phyloP scores from a whole-genome alignment of 768 basidiomycete species.

The Lactarius hatsudake region DNA sequence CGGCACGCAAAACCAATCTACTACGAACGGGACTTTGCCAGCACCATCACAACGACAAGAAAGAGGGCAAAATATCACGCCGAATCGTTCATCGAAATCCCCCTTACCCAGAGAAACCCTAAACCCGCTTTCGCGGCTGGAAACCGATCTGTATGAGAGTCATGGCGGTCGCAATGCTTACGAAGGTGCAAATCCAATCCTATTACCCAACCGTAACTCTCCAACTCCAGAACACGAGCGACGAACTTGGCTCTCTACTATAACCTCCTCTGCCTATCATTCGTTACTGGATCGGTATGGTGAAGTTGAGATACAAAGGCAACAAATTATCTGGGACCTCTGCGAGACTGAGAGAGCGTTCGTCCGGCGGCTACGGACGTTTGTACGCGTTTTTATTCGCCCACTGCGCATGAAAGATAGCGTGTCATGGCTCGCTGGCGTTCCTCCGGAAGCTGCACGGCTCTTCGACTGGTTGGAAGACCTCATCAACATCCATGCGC shows the following conservation, averaged over 20 bases:
- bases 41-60: constrained; percentile 2
- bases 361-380: constrained; percentile 59
- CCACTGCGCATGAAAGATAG: constrained; percentile 73
- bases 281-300: constrained; percentile 43
- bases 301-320: constrained; percentile 54
- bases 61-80: background rate
- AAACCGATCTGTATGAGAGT: background rate
- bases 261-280: constrained; percentile 33
- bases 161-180: background rate
- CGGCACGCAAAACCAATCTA: background rate
- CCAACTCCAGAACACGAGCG: constrained; percentile 14
- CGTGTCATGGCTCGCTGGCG: constrained; percentile 75
- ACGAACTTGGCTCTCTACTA: constrained; percentile 28
- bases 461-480: constrained; percentile 90
- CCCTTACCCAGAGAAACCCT: background rate
- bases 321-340: constrained; percentile 67
- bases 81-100: background rate
- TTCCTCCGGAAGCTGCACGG: constrained; percentile 65
- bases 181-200: constrained; percentile 1
- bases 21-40: background rate
- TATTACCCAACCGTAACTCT: constrained; percentile 2
- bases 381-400: constrained; percentile 69
- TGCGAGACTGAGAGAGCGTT: constrained; percentile 67
- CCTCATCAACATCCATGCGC: constrained; percentile 72
- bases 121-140: background rate